phyloP scores from a whole-genome alignment of 2,329 filamentous ascomycete species.

The Colletotrichum sp. region DNA sequence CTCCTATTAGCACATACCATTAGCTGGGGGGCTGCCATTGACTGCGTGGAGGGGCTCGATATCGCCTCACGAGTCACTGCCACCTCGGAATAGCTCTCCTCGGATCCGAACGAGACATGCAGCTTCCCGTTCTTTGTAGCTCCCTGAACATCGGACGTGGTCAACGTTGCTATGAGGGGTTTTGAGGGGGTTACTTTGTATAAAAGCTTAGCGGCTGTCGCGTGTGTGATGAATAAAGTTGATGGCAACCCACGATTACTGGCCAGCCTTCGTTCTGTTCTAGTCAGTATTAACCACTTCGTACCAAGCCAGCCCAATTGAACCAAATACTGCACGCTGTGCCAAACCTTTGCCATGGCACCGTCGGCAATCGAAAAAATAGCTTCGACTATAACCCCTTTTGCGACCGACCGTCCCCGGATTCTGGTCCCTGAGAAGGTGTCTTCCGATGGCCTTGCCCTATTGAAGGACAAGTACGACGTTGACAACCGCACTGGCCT shows the following conservation, averaged over 20 bases:
- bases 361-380: slow-evolving; percentile 30
- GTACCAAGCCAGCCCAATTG: not conserved
- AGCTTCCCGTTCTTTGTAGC: not conserved
- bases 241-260: not conserved
- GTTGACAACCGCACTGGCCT: slow-evolving; percentile 73
- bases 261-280: not conserved
- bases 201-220: slow-evolving; percentile 6
- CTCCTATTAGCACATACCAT: slow-evolving; percentile 9
- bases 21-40: not conserved
- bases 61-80: not conserved
- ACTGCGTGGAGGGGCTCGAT: not conserved
- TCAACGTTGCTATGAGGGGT: not conserved
- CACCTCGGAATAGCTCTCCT: not conserved
- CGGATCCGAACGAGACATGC: not conserved
- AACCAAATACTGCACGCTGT: not conserved
- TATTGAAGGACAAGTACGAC: slow-evolving; percentile 70
- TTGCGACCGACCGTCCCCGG: slow-evolving; percentile 33
- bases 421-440: slow-evolving; percentile 83
- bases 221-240: not conserved
- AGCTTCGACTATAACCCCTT: slow-evolving; percentile 18
- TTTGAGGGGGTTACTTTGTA: not conserved
- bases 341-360: slow-evolving; percentile 2
- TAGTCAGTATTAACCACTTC: not conserved
- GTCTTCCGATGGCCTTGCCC: slow-evolving; percentile 76
- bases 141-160: not conserved